These are phyloP conservation scores for Phytophthora ohioensis DNA, from an alignment of 352 stramenopile species.

Conservation along the genomic window DNA sequence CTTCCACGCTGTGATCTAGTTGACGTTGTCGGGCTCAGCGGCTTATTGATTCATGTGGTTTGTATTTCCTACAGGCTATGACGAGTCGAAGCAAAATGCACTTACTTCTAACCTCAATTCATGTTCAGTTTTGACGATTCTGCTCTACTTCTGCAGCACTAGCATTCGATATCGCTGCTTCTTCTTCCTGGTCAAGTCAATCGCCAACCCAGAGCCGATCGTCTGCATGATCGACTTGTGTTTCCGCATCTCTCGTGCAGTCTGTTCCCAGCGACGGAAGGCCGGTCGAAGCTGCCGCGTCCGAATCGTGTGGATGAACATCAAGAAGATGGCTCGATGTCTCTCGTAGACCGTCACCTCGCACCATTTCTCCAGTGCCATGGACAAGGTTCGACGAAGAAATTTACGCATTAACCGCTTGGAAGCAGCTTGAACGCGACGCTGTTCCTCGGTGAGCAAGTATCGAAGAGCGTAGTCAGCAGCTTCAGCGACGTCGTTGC, in stretches of 20 bases:
- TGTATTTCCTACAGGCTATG: not conserved
- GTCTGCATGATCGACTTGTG: constrained; percentile 56
- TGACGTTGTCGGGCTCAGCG: not conserved
- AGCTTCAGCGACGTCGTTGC: constrained; percentile 58
- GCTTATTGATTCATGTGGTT: constrained; percentile 8
- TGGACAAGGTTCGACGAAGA: constrained; percentile 45
- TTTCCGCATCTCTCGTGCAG: constrained; percentile 50
- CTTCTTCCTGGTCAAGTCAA: constrained; percentile 73
- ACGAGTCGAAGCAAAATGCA: constrained; percentile 14
- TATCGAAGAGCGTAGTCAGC: constrained; percentile 75
- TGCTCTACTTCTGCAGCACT: constrained; percentile 66
- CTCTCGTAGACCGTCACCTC: constrained; percentile 53
- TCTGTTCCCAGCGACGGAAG: constrained; percentile 67
- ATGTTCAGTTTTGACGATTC: constrained; percentile 7
- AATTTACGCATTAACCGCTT: constrained; percentile 58
- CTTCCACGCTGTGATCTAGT: constrained; percentile 53
- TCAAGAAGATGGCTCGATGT: constrained; percentile 51
- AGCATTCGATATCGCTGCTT: constrained; percentile 73
- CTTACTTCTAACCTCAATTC: constrained; percentile 11
- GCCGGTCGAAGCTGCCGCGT: constrained; percentile 60
- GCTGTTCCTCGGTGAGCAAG: constrained; percentile 60
- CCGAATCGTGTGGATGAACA: constrained; percentile 57
- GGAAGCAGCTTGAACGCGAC: constrained; percentile 56
- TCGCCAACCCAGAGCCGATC: constrained; percentile 58
- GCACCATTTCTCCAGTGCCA: constrained; percentile 58